These are phyloP conservation scores for Tetrapisispora taiwanensis DNA, from an alignment of 805 yeast species.

Conservation along the genomic window DNA sequence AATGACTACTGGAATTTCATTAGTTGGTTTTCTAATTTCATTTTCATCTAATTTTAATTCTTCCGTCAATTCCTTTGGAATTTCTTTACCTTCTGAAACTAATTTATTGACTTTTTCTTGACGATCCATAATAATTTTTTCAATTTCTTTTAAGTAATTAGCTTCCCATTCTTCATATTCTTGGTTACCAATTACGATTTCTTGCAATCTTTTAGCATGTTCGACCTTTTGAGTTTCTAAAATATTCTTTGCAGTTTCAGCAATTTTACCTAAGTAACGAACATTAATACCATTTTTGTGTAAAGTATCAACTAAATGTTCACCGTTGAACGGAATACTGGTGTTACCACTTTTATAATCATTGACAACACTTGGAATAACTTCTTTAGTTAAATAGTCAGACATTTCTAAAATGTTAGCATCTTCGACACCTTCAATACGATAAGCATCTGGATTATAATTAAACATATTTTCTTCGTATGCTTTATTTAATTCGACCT, in stretches of 20 bases:
- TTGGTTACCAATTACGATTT: constrained; percentile 20
- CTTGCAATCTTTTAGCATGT: constrained; percentile 18
- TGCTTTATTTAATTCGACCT: constrained; percentile 26
- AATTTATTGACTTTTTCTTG: constrained; percentile 27
- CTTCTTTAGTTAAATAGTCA: constrained; percentile 43
- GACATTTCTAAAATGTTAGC: constrained; percentile 55
- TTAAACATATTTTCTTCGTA: constrained; percentile 37
- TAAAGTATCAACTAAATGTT: constrained; percentile 53
- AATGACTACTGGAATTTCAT: constrained; percentile 27
- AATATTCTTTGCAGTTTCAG: constrained; percentile 26
- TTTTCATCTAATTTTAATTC: constrained; percentile 26
- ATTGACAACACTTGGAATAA: constrained; percentile 51
- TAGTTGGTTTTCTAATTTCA: constrained; percentile 29
- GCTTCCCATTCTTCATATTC: constrained; percentile 30
- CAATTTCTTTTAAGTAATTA: constrained; percentile 22
- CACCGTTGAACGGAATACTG: constrained; percentile 70
- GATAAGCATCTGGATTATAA: constrained; percentile 74
- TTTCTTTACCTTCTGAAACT: constrained; percentile 27
- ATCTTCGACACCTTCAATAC: constrained; percentile 36
- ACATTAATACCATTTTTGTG: constrained; percentile 81
- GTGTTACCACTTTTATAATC: constrained; percentile 37
- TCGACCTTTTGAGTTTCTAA: constrained; percentile 15
- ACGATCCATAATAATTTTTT: constrained; percentile 27
- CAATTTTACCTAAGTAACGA: constrained; percentile 65
- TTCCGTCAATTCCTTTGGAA: constrained; percentile 28